Evolutionary conservation across 148 eudicot genomes (phyloP).

Genomic region (Nyssa sinensis): DNA sequence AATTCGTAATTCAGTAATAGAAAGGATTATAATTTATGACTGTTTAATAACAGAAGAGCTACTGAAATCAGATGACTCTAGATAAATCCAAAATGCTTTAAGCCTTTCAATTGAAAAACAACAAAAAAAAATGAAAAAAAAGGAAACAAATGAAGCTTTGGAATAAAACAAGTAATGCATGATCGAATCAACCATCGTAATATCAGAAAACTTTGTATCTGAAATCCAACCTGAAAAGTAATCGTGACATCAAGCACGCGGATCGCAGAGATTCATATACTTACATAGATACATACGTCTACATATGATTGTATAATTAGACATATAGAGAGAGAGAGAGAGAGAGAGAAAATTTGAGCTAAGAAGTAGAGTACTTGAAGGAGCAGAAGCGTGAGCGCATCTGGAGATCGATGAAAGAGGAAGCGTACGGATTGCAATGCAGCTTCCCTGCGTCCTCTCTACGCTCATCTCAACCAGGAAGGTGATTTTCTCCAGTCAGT

Average conservation of each 20-base stretch:
- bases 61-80: too few relatives aligned
- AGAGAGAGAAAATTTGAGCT: background rate
- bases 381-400: conserved; percentile 13
- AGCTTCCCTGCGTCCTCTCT: conserved; percentile 10
- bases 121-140: background rate
- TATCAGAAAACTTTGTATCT: background rate
- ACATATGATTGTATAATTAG: too few relatives aligned
- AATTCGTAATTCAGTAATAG: too few relatives aligned
- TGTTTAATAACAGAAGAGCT: too few relatives aligned
- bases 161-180: too few relatives aligned
- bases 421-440: conserved; percentile 12
- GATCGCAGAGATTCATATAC: background rate
- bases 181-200: background rate
- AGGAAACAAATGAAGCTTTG: background rate
- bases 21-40: too few relatives aligned
- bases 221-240: background rate
- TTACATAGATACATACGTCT: background rate
- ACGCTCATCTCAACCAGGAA: background rate
- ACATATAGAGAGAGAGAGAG: background rate
- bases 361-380: conserved; percentile 15
- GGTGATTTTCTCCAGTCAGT: background rate
- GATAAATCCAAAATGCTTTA: background rate
- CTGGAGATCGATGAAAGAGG: background rate
- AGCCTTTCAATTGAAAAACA: background rate
- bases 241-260: too few relatives aligned